Evolutionary conservation across 1,284 basidiomycete species (phyloP), one percentile per base, ranked within the genome.

Genomic region (Hypsizygus ulmarius): DNA sequence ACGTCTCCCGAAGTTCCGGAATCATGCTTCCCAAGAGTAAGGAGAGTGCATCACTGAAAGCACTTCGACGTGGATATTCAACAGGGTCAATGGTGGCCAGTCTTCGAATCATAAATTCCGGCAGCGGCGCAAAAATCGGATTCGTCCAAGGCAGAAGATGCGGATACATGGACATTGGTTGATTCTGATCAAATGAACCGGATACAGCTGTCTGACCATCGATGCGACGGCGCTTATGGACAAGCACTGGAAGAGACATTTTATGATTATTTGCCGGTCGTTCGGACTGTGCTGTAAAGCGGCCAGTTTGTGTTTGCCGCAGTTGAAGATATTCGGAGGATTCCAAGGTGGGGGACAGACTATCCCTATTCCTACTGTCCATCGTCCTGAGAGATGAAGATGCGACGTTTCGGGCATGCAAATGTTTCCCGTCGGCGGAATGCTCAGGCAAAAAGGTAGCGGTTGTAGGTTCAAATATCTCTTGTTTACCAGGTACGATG

Each of bases 21-120:
- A 79, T 70, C 25, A 86, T 67, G n/a, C 70, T 70, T 34, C 66
- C 65, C 32, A 82, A 57, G 62, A 87, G 84, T 9, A 66, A 61
- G 25, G 61, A 53, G 18, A 87, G 65, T 5, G 64, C 60, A 37
- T 73, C 73, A 34, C 83, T 77, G 52, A 81, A 86, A 8, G 68
- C 66, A 19, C 67, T 67, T 30, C 80, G 72, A 39, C 67, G 68
- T 2, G 84, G 84, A 75, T 86, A 79, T 58, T 84, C 82, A 30
- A 73, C 69, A 11, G 74, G 71, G 55, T 75, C 76, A 38, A 80
- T 69, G 16, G 67, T 67, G 34, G 64, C 64, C 12, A 86, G 68
- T 45, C 73, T 70, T 45, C 73, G 70, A 32, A 71, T 55, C 34
- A 85, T 70, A 43, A 65, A 62, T 8, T 73, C 69, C 3, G 84